phyloP scores from a whole-genome alignment of 768 basidiomycete genomes.

The Mycena kentingensis region DNA sequence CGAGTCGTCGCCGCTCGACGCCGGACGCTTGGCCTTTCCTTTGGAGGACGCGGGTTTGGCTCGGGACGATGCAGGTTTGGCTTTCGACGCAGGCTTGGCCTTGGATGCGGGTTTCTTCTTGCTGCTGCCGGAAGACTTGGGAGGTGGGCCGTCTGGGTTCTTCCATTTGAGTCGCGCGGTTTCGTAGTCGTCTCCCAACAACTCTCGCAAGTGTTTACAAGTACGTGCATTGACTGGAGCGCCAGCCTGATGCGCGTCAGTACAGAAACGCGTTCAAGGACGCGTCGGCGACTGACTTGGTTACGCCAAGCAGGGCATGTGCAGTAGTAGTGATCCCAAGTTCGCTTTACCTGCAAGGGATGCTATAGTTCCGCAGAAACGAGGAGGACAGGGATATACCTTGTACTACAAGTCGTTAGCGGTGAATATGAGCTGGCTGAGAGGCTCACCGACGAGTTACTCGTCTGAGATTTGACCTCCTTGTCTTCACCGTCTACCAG shows the following conservation, averaged over 20 bases:
- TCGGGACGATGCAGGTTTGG: too few species aligned
- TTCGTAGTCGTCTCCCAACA: conserved; percentile 42
- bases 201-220: conserved; percentile 41
- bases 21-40: not conserved
- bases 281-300: conserved; percentile 26
- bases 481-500: conserved; percentile 43
- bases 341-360: conserved; percentile 27
- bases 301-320: conserved; percentile 42
- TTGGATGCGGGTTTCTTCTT: conserved; percentile 20
- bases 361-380: too few species aligned
- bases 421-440: too few species aligned
- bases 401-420: conserved; percentile 34
- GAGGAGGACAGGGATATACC: too few species aligned
- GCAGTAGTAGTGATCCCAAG: conserved; percentile 45
- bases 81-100: conserved; percentile 14
- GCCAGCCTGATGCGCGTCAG: conserved; percentile 25
- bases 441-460: too few species aligned
- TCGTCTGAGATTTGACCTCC: conserved; percentile 10
- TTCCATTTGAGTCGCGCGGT: conserved; percentile 37
- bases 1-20: conserved; percentile 14
- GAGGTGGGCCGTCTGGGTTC: conserved; percentile 36
- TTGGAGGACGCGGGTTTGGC: conserved; percentile 13
- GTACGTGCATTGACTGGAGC: conserved; percentile 40
- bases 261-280: not conserved
- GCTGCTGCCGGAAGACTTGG: conserved; percentile 12